These are phyloP conservation scores for Trichomonas tenax DNA, from an alignment of 208 protist genomes.

Conservation along the genomic window DNA sequence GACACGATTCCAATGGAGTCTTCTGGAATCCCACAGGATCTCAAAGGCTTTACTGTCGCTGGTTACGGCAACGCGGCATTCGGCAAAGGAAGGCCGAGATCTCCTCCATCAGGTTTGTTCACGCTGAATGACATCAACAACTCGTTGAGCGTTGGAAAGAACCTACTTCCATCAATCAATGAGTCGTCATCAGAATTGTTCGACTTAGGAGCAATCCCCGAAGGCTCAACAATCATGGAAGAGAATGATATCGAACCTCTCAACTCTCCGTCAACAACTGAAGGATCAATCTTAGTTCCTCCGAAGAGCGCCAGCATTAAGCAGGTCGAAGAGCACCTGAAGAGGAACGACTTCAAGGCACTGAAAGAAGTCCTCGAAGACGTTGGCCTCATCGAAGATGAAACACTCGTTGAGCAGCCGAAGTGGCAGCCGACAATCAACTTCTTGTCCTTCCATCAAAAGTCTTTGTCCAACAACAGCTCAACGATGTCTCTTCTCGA, in stretches of 20 bases:
- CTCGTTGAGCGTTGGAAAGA: background rate
- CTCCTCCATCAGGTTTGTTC: background rate
- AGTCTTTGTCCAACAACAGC: background rate
- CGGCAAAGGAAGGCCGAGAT: background rate
- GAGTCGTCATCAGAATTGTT: background rate
- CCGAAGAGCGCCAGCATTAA: background rate
- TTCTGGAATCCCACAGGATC: background rate
- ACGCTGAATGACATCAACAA: background rate
- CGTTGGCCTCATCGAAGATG: background rate
- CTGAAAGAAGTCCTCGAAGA: background rate
- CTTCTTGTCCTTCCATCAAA: background rate
- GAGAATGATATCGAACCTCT: background rate
- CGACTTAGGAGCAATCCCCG: background rate
- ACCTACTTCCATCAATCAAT: background rate
- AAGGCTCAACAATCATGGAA: background rate
- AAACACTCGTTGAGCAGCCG: background rate
- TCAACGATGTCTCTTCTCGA: background rate
- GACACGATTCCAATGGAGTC: background rate
- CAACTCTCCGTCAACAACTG: background rate
- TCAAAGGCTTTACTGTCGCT: background rate
- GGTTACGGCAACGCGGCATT: background rate
- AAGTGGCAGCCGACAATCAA: background rate
- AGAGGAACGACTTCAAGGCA: background rate
- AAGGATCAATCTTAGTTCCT: background rate
- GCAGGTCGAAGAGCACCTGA: background rate